Conservation (phyloP, 2,329 filamentous ascomycete genomes). For the Sporothrix phasma region DNA sequence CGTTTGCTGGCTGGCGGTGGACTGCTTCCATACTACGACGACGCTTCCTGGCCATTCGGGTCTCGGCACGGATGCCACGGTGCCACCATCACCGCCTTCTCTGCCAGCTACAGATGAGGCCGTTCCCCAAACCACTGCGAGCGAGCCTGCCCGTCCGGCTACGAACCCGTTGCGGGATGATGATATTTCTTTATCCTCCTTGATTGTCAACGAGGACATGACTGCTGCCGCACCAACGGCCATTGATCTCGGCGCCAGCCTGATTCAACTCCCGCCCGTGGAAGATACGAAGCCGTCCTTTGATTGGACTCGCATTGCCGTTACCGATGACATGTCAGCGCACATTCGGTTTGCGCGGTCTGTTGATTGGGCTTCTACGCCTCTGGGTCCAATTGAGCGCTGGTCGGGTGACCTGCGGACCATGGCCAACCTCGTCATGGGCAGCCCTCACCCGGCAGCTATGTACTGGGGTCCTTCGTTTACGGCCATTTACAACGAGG, state of each 20-base stretch:
- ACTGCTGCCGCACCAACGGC: background rate
- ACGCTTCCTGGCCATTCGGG: constrained; percentile 59
- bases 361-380: constrained; percentile 62
- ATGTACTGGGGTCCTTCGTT: constrained; percentile 73
- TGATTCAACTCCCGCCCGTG: constrained; percentile 7
- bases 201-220: background rate
- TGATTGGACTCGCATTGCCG: constrained; percentile 68
- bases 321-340: constrained; percentile 51
- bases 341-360: constrained; percentile 66
- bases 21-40: constrained; percentile 58
- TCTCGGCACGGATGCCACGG: constrained; percentile 17
- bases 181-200: background rate
- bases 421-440: constrained; percentile 78
- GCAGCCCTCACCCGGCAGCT: constrained; percentile 61
- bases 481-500: constrained; percentile 62
- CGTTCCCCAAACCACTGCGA: background rate
- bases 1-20: constrained; percentile 60
- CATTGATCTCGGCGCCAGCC: background rate
- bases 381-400: constrained; percentile 63
- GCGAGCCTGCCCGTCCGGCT: background rate
- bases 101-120: constrained; percentile 27
- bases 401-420: constrained; percentile 64
- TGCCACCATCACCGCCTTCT: constrained; percentile 28
- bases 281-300: constrained; percentile 45
- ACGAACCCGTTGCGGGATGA: background rate